Conservation (phyloP, 768 basidiomycete species). For the Stropharia rugosoannulata region DNA sequence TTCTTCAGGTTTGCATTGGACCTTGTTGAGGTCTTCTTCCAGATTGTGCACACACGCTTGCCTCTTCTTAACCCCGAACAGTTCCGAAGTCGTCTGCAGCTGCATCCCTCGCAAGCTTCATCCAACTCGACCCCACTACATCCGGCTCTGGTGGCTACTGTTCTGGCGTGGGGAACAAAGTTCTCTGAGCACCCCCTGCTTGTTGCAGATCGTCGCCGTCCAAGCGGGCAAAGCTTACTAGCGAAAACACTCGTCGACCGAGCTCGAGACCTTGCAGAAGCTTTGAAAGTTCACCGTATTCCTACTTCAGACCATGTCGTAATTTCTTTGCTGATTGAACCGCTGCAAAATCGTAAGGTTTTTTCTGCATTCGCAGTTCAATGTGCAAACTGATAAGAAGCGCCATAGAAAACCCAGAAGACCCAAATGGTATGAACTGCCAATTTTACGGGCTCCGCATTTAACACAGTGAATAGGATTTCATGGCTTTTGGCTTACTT, state of each 20-base stretch:
- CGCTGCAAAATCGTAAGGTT: slow-evolving; percentile 82
- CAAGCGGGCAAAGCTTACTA: slow-evolving; percentile 70
- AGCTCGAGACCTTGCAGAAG: slow-evolving; percentile 84
- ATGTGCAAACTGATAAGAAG: slow-evolving; percentile 12
- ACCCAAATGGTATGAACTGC: slow-evolving; percentile 57
- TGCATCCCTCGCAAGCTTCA: slow-evolving; percentile 31
- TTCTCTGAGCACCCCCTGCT: slow-evolving; percentile 91
- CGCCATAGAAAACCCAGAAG: slow-evolving; percentile 65
- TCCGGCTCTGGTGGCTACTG: slow-evolving; percentile 79
- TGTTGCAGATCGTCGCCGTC: slow-evolving; percentile 71
- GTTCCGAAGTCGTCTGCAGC: slow-evolving; percentile 71
- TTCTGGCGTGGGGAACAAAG: slow-evolving; percentile 90
- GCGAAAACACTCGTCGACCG: slow-evolving; percentile 78
- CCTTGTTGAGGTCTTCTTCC: slow-evolving; percentile 93
- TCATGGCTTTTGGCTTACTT: slow-evolving; percentile 82
- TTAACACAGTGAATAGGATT: slow-evolving; percentile 51
- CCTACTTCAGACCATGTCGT: slow-evolving; percentile 80
- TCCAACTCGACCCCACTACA: slow-evolving; percentile 49
- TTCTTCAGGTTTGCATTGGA: slow-evolving; percentile 79
- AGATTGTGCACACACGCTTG: slow-evolving; percentile 85
- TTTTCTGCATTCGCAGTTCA: slow-evolving; percentile 3
- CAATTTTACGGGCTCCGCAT: slow-evolving; percentile 8
- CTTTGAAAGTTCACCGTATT: slow-evolving; percentile 81
- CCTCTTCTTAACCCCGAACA: slow-evolving; percentile 84
- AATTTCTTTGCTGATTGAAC: slow-evolving; percentile 78